phyloP scores from a whole-genome alignment of 2,329 filamentous ascomycete species.

The Trematosphaeria pertusa region DNA sequence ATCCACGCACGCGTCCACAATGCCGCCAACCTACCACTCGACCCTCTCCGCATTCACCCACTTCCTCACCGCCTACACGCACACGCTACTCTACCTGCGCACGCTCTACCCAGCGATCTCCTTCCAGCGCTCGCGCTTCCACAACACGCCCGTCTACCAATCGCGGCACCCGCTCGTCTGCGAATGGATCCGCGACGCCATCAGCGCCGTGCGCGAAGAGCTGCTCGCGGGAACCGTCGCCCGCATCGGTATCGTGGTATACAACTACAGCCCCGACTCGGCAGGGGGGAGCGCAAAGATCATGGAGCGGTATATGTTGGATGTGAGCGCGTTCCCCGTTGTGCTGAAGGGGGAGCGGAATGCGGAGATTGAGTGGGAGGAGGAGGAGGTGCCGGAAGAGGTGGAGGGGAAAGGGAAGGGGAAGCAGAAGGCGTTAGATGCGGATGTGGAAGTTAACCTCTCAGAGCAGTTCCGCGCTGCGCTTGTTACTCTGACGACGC shows the following conservation, averaged over 20 bases:
- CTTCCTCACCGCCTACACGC: constrained; percentile 82
- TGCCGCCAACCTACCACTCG: constrained; percentile 40
- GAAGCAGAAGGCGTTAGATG: constrained; percentile 25
- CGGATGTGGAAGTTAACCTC: constrained; percentile 59
- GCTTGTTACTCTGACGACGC: constrained; percentile 67
- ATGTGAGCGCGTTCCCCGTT: constrained; percentile 63
- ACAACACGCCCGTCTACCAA: constrained; percentile 84
- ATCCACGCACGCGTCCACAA: constrained; percentile 18
- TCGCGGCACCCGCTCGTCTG: constrained; percentile 86
- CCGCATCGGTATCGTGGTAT: constrained; percentile 64
- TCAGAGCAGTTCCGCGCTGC: constrained; percentile 76
- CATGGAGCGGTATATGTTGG: constrained; percentile 67
- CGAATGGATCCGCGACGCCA: constrained; percentile 82
- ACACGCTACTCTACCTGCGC: constrained; percentile 86
- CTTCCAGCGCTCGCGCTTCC: constrained; percentile 80
- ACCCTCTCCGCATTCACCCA: constrained; percentile 75
- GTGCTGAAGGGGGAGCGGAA: constrained; percentile 57
- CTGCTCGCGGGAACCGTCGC: constrained; percentile 65
- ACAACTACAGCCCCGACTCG: constrained; percentile 44
- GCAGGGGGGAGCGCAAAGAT: constrained; percentile 52
- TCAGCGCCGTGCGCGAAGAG: constrained; percentile 73
- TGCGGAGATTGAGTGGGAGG: constrained; percentile 56
- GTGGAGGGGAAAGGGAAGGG: constrained; percentile 16
- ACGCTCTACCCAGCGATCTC: constrained; percentile 77
- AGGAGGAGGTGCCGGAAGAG: constrained; percentile 10